Base-by-base conservation (phyloP, 2,329 filamentous ascomycete genomes). In the Lecanoromycetidae sp. region DNA sequence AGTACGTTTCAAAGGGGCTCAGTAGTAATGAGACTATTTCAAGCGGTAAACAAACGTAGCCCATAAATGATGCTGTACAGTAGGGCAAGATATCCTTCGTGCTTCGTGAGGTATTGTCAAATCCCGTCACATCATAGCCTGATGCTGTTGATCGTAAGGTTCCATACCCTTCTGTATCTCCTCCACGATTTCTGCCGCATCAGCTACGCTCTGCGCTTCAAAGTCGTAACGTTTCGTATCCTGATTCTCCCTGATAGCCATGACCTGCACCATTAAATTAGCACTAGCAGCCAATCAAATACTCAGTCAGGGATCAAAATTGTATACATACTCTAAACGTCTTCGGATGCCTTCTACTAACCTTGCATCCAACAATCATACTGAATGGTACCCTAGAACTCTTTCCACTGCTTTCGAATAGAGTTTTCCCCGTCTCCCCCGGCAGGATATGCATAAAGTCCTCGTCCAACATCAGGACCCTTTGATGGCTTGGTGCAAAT, bases 371-470 rank as follows among this genome's bases (percentile, higher is more conserved):
- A 0, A 81, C 71, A n/a, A 82, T 74, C 44, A 73, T 73, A 46
- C 68, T 72, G 62, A 80, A 80, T 46, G 76, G 76, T 48, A 82
- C 75, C 19, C 76, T 79, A 7, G 75, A 78, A 5, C 72, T 74
- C 57, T 77, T 78, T 22, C 65, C 65, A 42, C 58, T 61, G 9
- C 56, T 59, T 20, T 71, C 69, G 43, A 70, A 72, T 4, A 66
- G 60, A 4, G 71, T 70, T 55, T 76, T 78, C n/a, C 71, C 72
- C 3, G 67, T 66, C 33, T 71, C 69, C 3, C 62, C 63, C 5
- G 78, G 77, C 66, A 81, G 74, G 52, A 81, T 77, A 58, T 80
- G 77, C 61, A 82, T 73, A 57, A 79, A 80, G 54, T 82, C 78
- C 44, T 75, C 76, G 54, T 80, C 78, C 42, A 82, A 74, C 6